Conservation (phyloP, 768 basidiomycete species). For the Asterophora parasitica region DNA sequence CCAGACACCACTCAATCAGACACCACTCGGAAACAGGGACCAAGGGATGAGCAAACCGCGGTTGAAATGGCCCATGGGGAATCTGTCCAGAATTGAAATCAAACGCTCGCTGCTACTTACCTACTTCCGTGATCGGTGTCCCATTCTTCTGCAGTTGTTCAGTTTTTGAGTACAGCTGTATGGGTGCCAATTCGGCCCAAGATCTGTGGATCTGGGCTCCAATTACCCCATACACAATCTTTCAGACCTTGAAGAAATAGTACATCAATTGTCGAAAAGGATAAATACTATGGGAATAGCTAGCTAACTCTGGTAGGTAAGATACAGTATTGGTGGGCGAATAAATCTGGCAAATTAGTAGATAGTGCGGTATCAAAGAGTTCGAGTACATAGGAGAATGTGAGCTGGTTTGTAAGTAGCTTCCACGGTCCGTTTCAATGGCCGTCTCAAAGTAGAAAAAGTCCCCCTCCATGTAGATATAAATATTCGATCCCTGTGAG, state of each 20-base stretch:
- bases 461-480: no score
- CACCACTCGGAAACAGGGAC: neutral
- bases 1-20: no score
- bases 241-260: neutral
- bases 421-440: conserved; percentile 29
- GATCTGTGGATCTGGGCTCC: neutral
- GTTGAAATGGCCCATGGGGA: neutral
- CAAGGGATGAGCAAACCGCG: neutral
- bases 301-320: no score
- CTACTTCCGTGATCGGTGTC: conserved; percentile 6
- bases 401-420: no score
- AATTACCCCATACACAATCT: no score
- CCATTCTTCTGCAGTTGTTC: neutral
- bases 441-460: conserved; percentile 11
- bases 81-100: neutral
- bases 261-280: neutral
- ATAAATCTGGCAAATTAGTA: no score
- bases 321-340: neutral
- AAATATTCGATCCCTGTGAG: neutral
- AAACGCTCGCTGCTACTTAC: conserved; percentile 8
- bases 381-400: no score
- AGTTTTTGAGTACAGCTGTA: neutral
- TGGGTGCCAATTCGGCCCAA: neutral
- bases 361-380: no score
- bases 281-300: neutral